phyloP scores from a whole-genome alignment of 768 basidiomycete genomes.

The Phaeotremella fagi region DNA sequence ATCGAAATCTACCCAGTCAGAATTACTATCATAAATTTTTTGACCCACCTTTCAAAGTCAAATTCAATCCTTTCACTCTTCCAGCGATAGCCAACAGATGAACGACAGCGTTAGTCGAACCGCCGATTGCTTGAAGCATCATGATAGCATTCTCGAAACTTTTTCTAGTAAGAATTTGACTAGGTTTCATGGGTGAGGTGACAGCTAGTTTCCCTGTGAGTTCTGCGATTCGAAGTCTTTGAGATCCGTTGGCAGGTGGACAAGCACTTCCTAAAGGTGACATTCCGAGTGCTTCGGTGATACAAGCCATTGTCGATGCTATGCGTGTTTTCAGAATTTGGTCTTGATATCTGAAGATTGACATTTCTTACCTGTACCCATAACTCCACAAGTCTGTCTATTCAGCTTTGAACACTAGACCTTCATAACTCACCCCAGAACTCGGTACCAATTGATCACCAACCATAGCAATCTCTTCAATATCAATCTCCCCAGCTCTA shows the following conservation, averaged over 20 bases:
- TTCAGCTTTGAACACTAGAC: background rate
- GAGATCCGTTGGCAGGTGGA: constrained; percentile 31
- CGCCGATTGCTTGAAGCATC: constrained; percentile 69
- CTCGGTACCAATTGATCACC: constrained; percentile 37
- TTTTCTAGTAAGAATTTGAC: constrained; percentile 88
- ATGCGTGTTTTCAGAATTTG: constrained; percentile 1
- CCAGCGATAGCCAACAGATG: constrained; percentile 22
- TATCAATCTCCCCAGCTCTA: constrained; percentile 34
- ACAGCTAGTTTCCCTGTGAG: constrained; percentile 24
- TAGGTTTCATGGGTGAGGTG: constrained; percentile 51
- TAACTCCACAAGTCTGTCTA: constrained; percentile 35
- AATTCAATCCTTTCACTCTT: constrained; percentile 58
- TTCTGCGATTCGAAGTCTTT: constrained; percentile 32
- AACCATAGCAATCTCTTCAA: constrained; percentile 33
- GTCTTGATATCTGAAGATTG: background rate
- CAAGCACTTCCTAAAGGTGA: constrained; percentile 33
- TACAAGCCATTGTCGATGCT: constrained; percentile 42
- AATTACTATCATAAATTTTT: background rate
- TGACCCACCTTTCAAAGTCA: constrained; percentile 59
- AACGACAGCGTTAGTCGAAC: constrained; percentile 20
- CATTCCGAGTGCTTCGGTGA: constrained; percentile 38
- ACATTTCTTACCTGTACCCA: constrained; percentile 11
- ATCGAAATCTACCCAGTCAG: constrained; percentile 63
- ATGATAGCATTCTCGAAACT: constrained; percentile 98
- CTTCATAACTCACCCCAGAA: constrained; percentile 20